Percentiles rank a stretch among this genome's conserved stretches.
These are phyloP conservation scores for Nemania bipapillata DNA, from an alignment of 2,329 filamentous ascomycete species.

Conservation along the genomic window DNA sequence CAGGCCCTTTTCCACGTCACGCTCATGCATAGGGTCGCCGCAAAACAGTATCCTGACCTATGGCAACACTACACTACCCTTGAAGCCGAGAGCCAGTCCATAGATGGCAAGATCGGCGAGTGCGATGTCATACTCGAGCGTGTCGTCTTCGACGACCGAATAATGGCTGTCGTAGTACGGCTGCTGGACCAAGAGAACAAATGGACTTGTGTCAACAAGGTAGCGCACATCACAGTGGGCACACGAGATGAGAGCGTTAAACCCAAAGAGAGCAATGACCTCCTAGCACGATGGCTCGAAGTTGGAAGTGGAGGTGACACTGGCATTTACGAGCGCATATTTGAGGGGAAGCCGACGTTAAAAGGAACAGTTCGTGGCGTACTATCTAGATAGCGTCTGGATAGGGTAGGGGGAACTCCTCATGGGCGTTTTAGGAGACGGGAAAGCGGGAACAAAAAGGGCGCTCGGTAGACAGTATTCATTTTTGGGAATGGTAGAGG, in stretches of 20 bases:
- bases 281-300: slow-evolving; percentile 80
- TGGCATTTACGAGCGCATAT: slow-evolving; percentile 60
- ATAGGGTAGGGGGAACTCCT: not conserved
- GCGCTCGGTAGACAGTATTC: slow-evolving; percentile 6
- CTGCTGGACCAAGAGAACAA: slow-evolving; percentile 66
- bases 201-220: slow-evolving; percentile 78
- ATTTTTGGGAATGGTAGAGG: too few relatives aligned
- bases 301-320: slow-evolving; percentile 58
- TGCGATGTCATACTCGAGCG: slow-evolving; percentile 73
- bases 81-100: slow-evolving; percentile 53
- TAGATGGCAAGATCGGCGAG: slow-evolving; percentile 66
- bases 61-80: slow-evolving; percentile 79
- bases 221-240: slow-evolving; percentile 90
- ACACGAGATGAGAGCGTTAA: slow-evolving; percentile 80
- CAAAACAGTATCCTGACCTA: slow-evolving; percentile 70
- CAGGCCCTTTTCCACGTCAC: slow-evolving; percentile 94
- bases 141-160: slow-evolving; percentile 83
- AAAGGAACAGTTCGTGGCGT: slow-evolving; percentile 62
- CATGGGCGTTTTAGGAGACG: slow-evolving; percentile 10
- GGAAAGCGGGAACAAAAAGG: slow-evolving; percentile 1
- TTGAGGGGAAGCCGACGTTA: slow-evolving; percentile 62
- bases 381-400: slow-evolving; percentile 57
- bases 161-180: slow-evolving; percentile 92
- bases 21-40: slow-evolving; percentile 80
- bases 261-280: slow-evolving; percentile 91